phyloP scores from a whole-genome alignment of 176 grass and related monocot genomes.

The Hyparrhenia diplandra region DNA sequence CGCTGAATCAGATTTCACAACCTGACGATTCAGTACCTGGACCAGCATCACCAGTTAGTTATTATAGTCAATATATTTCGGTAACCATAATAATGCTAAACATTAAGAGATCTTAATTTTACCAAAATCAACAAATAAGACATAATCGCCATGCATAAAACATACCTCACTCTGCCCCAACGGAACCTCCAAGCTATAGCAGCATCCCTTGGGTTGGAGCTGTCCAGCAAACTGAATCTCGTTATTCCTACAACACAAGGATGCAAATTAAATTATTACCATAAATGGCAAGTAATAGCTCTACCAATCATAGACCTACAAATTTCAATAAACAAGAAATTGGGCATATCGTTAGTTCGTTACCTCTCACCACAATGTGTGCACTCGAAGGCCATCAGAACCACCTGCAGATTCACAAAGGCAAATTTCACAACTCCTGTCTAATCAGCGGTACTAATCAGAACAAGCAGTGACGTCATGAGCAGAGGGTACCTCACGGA shows the following conservation, averaged over 20 bases:
- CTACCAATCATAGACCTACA: background rate
- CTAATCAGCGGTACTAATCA: conserved; percentile 13
- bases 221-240: conserved; percentile 95
- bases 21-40: conserved; percentile 88
- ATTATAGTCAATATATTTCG: background rate
- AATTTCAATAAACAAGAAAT: background rate
- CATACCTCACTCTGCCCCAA: conserved; percentile 52
- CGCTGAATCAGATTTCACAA: conserved; percentile 97
- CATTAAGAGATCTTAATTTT: background rate
- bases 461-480: background rate
- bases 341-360: conserved; percentile 22
- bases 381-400: conserved; percentile 95
- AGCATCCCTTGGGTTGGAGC: conserved; percentile 77
- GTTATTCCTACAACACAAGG: conserved; percentile 56
- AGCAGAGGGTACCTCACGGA: conserved; percentile 57
- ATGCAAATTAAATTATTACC: background rate
- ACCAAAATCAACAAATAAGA: background rate
- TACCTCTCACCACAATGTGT: conserved; percentile 87
- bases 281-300: background rate
- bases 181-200: conserved; percentile 57
- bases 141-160: background rate
- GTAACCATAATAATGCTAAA: background rate
- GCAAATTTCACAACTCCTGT: background rate
- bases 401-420: conserved; percentile 52
- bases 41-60: conserved; percentile 23